Base-by-base conservation (phyloP, 202 grass and related monocot species). In the Panicum virgatum region DNA sequence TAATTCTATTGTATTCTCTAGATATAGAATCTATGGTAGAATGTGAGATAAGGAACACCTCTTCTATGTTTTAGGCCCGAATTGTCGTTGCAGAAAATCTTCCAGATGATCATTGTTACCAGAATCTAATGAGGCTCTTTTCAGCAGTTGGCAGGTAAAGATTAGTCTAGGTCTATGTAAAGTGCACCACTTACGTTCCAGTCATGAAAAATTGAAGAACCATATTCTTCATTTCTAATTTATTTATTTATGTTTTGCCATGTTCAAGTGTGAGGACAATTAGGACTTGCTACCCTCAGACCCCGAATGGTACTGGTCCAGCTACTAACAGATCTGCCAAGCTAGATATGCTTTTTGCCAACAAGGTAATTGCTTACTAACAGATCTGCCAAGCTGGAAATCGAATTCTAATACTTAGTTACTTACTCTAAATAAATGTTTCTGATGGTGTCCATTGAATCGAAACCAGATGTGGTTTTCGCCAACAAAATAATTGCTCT, bases 61-160 rank as follows among this genome's bases (percentile, higher is more conserved):
- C 38, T 11, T 43, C 7, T 84, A 62, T 42, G 5, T 90, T 86
- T 56, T 74, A 99, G 96, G 89, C 93, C 32, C 93, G 96, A 36
- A 99, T 99, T 75, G 89, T 99, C 69, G 96, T 99, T 56, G 93
- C 91, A 65, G 96, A 99, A 88, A 99, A 99, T 85, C 83, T 99
- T 66, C 96, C 96, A 77, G 96, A 96, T 78, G 96, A 99, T 89
- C 96, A 96, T 86, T 96, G 91, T 85, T 96, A 99, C 89, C 96
- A 96, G 70, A 99, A 99, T 61, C 86, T 99, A 80, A 92, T 99
- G 96, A 99, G 91, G 83, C 78, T 99, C 56, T 99, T 99, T 88
- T 99, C 96, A 78, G 30, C 71, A 87, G 93, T 90, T 82, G 96
- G 96, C 80, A 96, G 93, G 96, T 99, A 90, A 82, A 44, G 36